Evolutionary conservation across 805 yeast genomes (phyloP).

Genomic region (Spathaspora arborariae): DNA sequence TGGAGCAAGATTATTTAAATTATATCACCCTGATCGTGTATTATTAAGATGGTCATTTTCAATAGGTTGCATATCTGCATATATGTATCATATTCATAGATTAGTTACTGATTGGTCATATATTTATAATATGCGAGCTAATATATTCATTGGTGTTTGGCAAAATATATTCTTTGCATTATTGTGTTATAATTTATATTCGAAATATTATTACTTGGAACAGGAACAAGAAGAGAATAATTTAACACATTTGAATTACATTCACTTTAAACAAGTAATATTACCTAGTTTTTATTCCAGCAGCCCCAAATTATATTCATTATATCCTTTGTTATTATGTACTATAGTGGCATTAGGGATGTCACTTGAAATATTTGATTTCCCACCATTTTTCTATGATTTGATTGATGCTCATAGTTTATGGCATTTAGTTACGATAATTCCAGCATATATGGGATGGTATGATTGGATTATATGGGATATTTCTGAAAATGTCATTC

Average conservation of each 20-base stretch:
- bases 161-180: constrained; percentile 50
- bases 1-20: constrained; percentile 52
- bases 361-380: constrained; percentile 89
- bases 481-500: constrained; percentile 27
- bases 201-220: constrained; percentile 26
- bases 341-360: constrained; percentile 61
- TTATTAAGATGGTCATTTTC: constrained; percentile 33
- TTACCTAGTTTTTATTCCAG: constrained; percentile 27
- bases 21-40: constrained; percentile 40
- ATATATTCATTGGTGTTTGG: constrained; percentile 69
- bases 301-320: constrained; percentile 35
- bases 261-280: constrained; percentile 17
- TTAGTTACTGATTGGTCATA: constrained; percentile 78
- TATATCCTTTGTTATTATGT: constrained; percentile 36
- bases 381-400: constrained; percentile 60
- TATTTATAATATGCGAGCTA: constrained; percentile 91
- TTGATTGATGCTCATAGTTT: constrained; percentile 88
- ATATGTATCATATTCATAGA: constrained; percentile 61
- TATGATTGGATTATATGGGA: constrained; percentile 47
- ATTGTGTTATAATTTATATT: constrained; percentile 31
- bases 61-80: constrained; percentile 44
- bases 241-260: constrained; percentile 26
- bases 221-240: constrained; percentile 7
- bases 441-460: constrained; percentile 38
- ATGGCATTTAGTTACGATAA: constrained; percentile 88